Conservation (phyloP, 2,329 filamentous ascomycete genomes). For the Xylariales sp. region DNA sequence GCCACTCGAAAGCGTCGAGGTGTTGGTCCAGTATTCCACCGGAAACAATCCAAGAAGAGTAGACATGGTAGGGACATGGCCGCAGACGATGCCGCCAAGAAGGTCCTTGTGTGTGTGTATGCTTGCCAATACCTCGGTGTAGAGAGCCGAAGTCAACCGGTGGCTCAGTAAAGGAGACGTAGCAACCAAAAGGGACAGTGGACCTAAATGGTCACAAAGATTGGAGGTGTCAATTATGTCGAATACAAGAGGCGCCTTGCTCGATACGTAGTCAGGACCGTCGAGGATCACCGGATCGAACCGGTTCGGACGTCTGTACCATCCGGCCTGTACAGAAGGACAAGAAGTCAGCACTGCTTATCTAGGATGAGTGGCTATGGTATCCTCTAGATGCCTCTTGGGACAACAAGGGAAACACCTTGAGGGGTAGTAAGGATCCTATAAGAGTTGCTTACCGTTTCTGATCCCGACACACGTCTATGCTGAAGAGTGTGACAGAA, state of each 20-base stretch:
- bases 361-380: too few relatives aligned
- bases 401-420: too few relatives aligned
- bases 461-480: too few relatives aligned
- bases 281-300: too few relatives aligned
- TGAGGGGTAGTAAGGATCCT: too few relatives aligned
- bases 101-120: constrained; percentile 22
- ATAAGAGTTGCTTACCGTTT: too few relatives aligned
- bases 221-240: constrained; percentile 54
- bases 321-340: too few relatives aligned
- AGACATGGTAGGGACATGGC: constrained; percentile 41
- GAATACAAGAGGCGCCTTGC: constrained; percentile 38
- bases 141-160: constrained; percentile 40
- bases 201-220: constrained; percentile 38
- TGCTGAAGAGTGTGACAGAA: constrained; percentile 50
- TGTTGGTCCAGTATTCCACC: constrained; percentile 47
- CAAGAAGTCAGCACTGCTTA: too few relatives aligned
- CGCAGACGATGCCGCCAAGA: constrained; percentile 39
- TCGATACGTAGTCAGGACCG: too few relatives aligned
- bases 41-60: constrained; percentile 46
- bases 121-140: constrained; percentile 41
- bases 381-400: too few relatives aligned
- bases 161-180: constrained; percentile 41
- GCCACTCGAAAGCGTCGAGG: constrained; percentile 33
- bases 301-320: too few relatives aligned
- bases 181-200: constrained; percentile 41